Conservation (phyloP, 1,284 basidiomycete species). For the Melampsora larici-populina region DNA sequence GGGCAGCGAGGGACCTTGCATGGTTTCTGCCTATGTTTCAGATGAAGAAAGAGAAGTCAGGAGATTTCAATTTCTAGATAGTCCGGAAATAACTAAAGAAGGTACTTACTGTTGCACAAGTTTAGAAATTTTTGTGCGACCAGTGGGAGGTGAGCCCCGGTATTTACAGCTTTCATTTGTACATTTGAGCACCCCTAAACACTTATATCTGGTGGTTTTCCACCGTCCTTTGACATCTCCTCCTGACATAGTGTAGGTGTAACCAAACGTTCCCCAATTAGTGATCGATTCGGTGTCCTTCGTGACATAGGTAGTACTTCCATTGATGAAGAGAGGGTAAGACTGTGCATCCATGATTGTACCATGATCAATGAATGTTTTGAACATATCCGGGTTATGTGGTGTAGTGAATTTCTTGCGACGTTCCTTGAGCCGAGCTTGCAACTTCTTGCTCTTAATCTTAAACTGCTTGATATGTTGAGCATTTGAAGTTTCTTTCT, state of each 20-base stretch:
- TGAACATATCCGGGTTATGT: too few relatives aligned
- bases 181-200: too few relatives aligned
- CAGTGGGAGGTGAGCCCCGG: not conserved
- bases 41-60: not conserved
- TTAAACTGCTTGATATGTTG: too few relatives aligned
- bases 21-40: not conserved
- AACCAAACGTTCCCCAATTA: not conserved
- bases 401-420: too few relatives aligned
- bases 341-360: too few relatives aligned
- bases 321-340: too few relatives aligned
- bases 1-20: not conserved
- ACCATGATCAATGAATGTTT: too few relatives aligned
- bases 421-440: too few relatives aligned
- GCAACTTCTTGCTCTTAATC: too few relatives aligned
- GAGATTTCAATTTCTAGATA: not conserved
- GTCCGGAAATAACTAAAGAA: not conserved
- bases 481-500: too few relatives aligned
- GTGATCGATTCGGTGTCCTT: not conserved
- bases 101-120: too few relatives aligned
- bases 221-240: not conserved
- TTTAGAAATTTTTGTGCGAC: not conserved
- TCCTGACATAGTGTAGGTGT: not conserved
- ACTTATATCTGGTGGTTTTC: not conserved
- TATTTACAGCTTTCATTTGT: not conserved
- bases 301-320: too few relatives aligned